Conservation (phyloP, 352 stramenopile species). For the Ophiocytium majus region DNA sequence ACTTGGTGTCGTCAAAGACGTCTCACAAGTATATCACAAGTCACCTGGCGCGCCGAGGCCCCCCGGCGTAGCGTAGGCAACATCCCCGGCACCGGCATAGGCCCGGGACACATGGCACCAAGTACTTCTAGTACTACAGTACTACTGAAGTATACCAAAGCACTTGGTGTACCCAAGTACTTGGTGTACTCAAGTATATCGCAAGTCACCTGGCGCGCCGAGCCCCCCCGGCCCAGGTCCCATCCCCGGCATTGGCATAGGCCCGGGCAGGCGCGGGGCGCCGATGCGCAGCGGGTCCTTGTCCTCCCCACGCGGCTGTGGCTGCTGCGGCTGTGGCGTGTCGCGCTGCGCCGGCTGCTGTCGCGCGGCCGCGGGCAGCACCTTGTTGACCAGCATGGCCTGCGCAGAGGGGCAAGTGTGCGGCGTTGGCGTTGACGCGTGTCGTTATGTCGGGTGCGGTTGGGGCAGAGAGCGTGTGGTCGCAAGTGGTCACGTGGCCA, state of each 20-base stretch:
- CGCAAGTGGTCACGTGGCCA: too few relatives aligned
- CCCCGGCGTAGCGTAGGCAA: not conserved
- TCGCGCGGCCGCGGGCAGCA: not conserved
- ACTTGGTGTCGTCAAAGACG: too few relatives aligned
- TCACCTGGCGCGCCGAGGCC: not conserved
- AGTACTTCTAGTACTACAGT: too few relatives aligned
- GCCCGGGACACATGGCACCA: not conserved
- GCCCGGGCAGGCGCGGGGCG: not conserved
- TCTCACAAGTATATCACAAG: not conserved
- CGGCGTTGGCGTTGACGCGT: too few relatives aligned
- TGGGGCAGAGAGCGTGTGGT: too few relatives aligned
- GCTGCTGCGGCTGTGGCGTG: not conserved
- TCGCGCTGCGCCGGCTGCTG: too few relatives aligned
- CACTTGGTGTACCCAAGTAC: too few relatives aligned
- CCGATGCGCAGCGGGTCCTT: not conserved
- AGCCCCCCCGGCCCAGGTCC: not conserved
- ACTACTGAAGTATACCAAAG: too few relatives aligned
- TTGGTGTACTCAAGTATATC: too few relatives aligned
- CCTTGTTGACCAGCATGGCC: conserved; percentile 13
- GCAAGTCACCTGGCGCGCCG: not conserved
- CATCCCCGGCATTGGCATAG: conserved; percentile 14
- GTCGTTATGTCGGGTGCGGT: too few relatives aligned
- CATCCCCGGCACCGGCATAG: conserved; percentile 15
- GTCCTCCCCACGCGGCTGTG: not conserved
- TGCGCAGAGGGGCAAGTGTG: too few relatives aligned